Evolutionary conservation across 352 stramenopile species (phyloP), one percentile per base, ranked within the genome.

Genomic region (Thalassiosira hispida): DNA sequence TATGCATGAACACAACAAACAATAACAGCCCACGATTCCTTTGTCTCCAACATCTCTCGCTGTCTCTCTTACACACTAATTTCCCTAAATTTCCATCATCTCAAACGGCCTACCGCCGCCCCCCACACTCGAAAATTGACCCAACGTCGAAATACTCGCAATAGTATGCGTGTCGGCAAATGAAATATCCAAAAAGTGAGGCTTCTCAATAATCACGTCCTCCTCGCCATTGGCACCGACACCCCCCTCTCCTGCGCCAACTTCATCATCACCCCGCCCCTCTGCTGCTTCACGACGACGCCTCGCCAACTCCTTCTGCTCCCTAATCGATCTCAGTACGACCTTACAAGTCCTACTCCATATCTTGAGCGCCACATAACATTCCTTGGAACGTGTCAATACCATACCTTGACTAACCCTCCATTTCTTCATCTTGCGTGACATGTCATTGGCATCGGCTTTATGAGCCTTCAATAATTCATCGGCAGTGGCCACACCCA

Each of bases 321-420:
- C 85, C 11, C 79, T 66, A 65, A 92, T 85, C 11, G 73, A 87
- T 42, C 86, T 55, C 44, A 92, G 71, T 23, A 86, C 86, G 0
- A 84, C 69, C 65, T 92, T 92, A 29, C 72, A 86, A 25, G 83
- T 90, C 14, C 83, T 78, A 3, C 80, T 29, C 86, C 86, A 92
- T 52, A 92, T 86, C 20, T 87, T 52, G 35, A 92, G 64, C 0
- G 86, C 86, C 47, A 89, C 83, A 20, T 71, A 80, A 71, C 86
- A 92, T n/a, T 80, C 75, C 27, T 77, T 84, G 5, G 76, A 86
- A 55, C 80, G 67, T 22, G 81, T 83, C 1, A 67, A 14, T 11
- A 59, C 40, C 68, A 90, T 85, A 1, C 31, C 61, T 8, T 89
- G 46, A 16, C 78, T 71, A 60, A 68, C 75, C 25, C 81, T 68